Evolutionary conservation across 2,329 filamentous ascomycete species (phyloP).

Genomic region (Aspergillus nomiae): DNA sequence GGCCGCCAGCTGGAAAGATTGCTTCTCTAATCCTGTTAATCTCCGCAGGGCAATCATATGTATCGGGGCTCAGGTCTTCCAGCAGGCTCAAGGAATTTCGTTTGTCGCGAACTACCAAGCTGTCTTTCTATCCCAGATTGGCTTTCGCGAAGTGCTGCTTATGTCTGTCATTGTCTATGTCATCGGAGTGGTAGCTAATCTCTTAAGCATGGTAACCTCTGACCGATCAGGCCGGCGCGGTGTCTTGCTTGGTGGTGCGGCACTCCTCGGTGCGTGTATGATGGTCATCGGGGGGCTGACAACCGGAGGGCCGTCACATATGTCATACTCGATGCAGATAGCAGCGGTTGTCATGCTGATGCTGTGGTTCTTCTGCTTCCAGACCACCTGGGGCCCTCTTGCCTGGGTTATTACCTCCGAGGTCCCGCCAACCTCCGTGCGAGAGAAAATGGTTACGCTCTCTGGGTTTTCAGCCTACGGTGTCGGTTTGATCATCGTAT

Average conservation of each 20-base stretch:
- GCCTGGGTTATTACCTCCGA: conserved; percentile 35
- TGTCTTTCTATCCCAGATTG: conserved; percentile 16
- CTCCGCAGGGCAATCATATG: not conserved
- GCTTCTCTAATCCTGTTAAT: not conserved
- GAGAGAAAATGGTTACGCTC: conserved; percentile 32
- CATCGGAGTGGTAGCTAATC: not conserved
- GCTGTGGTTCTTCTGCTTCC: conserved; percentile 19
- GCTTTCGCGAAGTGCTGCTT: conserved; percentile 8
- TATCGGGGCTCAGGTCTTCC: conserved; percentile 6
- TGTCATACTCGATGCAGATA: not conserved
- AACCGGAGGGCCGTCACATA: not conserved
- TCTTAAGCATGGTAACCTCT: not conserved
- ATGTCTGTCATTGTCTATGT: conserved; percentile 8
- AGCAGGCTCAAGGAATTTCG: conserved; percentile 9
- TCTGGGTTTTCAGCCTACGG: conserved; percentile 30
- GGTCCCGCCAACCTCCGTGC: conserved; percentile 26
- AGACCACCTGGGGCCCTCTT: conserved; percentile 20
- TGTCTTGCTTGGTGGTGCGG: not conserved
- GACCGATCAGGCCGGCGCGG: not conserved
- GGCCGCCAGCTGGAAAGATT: not conserved
- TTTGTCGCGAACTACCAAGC: conserved; percentile 15
- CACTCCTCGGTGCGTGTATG: not conserved
- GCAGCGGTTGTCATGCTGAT: conserved; percentile 15
- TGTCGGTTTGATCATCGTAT: conserved; percentile 29
- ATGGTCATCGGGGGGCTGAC: conserved; percentile 1